Evolutionary conservation across 108 stramenopile species (phyloP).

Genomic region (Nitzschia palea): DNA sequence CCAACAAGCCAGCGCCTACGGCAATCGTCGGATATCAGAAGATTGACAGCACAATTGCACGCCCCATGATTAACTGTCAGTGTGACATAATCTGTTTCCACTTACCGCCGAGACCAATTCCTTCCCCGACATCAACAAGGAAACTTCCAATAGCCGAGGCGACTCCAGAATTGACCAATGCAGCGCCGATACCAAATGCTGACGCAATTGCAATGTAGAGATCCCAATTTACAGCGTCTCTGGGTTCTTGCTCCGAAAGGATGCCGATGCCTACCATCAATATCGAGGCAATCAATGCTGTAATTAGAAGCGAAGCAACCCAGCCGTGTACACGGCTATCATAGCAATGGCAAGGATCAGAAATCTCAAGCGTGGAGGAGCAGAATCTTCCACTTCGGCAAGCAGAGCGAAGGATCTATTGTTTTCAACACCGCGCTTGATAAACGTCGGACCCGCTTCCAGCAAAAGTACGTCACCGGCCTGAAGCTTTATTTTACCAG

Average conservation of each 20-base stretch:
- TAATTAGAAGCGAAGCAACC: constrained; percentile 61
- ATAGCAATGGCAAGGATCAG: constrained; percentile 70
- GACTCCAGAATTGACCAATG: constrained; percentile 77
- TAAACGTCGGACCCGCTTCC: constrained; percentile 85
- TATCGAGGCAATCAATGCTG: constrained; percentile 54
- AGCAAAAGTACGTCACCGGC: constrained; percentile 81
- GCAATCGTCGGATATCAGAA: not conserved
- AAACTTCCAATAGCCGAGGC: constrained; percentile 64
- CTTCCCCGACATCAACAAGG: constrained; percentile 52
- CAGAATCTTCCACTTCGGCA: constrained; percentile 83
- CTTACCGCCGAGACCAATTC: constrained; percentile 56
- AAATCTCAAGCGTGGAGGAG: constrained; percentile 67
- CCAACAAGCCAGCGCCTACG: constrained; percentile 65
- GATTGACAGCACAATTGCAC: not conserved
- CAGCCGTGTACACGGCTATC: constrained; percentile 50
- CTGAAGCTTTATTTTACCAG: constrained; percentile 78
- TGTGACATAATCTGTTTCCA: not conserved
- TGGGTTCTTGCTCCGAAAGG: constrained; percentile 78
- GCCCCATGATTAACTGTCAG: not conserved
- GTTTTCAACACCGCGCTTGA: constrained; percentile 52
- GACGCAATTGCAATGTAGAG: constrained; percentile 76
- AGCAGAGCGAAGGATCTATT: constrained; percentile 76
- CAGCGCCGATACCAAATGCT: constrained; percentile 83
- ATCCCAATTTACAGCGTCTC: constrained; percentile 84
- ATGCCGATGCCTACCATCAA: constrained; percentile 72